Evolutionary conservation across 1,284 basidiomycete species (phyloP), one percentile per base, ranked within the genome.

Genomic region (Phlebopus sp.): DNA sequence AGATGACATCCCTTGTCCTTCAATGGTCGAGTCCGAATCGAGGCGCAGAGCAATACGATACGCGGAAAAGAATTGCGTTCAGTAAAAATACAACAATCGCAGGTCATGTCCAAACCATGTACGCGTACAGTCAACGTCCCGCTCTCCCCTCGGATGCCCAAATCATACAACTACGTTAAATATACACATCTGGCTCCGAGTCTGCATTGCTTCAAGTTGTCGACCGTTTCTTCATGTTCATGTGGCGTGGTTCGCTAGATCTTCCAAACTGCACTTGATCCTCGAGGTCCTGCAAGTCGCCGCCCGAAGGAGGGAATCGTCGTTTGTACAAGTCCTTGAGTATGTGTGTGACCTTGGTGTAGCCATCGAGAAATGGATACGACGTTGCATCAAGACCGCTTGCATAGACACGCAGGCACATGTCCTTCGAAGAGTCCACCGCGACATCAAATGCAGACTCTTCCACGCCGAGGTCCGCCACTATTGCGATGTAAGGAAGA

Each of bases 361-460:
- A n/a, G 5, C 31, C 8, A 13, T 3, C 14, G 7, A 46, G 36
- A 23, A 49, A 49, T n/a, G 44, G 44, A 46, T 38, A 38, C 8
- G 32, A 25, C 7, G 21, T 18, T 9, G 1, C 13, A 7, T 29
- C 38, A 6, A 36, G 15, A 23, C 25, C 36, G 11, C 29, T 18
- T 13, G 31, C 47, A n/a, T 41, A 47, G 14, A 49, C 47, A 6
- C 31, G 44, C 21, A 49, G 30, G 17, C 30, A 5, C 15, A 15
- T 37, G 30, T 3, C 8, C 32, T 5, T 23, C 21, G 21, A 4
- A n/a, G 17, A n/a, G 9, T 15, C n/a, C 27, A 31, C n/a, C 14
- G 15, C 39, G 9, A 30, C n/a, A 10, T 47, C 23, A 10, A 31
- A 14, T 10, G 4, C 14, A 8, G 39, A 31, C 27, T 2, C 2